These are phyloP conservation scores for Lasiosphaeria miniovina DNA, from an alignment of 495 filamentous ascomycete genomes.

Conservation along the genomic window DNA sequence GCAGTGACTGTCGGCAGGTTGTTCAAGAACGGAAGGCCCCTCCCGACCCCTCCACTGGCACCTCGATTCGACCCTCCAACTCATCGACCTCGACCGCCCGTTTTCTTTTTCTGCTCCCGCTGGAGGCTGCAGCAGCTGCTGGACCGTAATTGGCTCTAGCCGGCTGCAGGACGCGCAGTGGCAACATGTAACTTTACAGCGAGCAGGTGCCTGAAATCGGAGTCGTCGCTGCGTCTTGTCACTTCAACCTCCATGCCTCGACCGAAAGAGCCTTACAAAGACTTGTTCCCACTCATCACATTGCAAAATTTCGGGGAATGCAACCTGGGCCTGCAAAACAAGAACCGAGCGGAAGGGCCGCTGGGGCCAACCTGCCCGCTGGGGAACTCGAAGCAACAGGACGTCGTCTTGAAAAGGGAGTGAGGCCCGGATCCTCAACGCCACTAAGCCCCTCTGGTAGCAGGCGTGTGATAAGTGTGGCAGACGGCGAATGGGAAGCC, in stretches of 20 bases:
- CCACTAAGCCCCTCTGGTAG: constrained; percentile 22
- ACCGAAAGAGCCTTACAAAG: background rate
- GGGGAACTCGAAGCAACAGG: constrained; percentile 2
- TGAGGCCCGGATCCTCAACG: constrained; percentile 8
- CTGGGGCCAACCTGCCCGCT: background rate
- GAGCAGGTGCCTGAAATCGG: too few relatives aligned
- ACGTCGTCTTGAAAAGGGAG: constrained; percentile 21
- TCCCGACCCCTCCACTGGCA: too few relatives aligned
- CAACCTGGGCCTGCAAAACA: constrained; percentile 16
- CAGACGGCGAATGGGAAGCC: constrained; percentile 27
- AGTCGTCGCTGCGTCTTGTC: background rate
- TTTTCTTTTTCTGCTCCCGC: too few relatives aligned
- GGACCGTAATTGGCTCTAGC: too few relatives aligned
- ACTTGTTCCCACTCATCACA: constrained; percentile 5
- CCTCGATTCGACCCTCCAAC: too few relatives aligned
- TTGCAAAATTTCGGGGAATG: constrained; percentile 15
- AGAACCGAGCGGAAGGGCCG: constrained; percentile 13
- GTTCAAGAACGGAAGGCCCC: too few relatives aligned
- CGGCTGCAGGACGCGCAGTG: too few relatives aligned
- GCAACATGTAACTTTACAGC: too few relatives aligned
- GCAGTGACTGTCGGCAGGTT: too few relatives aligned
- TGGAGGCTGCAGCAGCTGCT: background rate
- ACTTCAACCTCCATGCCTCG: background rate
- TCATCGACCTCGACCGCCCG: too few relatives aligned
- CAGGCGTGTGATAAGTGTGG: constrained; percentile 24